Evolutionary conservation across 2,329 filamentous ascomycete species (phyloP), one percentile per base, ranked within the genome.

Genomic region (Phyllosticta paracitricarpa): DNA sequence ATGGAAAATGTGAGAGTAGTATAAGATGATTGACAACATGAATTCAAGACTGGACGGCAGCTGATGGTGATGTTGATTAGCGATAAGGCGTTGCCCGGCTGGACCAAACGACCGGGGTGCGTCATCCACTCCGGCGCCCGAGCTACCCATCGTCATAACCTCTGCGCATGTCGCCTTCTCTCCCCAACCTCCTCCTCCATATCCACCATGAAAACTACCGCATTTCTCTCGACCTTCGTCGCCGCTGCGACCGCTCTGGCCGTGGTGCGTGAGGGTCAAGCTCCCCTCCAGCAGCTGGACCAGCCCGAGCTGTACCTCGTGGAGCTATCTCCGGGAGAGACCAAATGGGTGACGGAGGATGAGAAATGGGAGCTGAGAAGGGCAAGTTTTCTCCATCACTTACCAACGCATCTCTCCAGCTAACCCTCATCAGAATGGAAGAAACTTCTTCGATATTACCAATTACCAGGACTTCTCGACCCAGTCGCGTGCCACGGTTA

Each of bases 361-460:
- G 86, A 97, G 78, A 99, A 97, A 77, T 97, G 93, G 91, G 86
- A 87, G 74, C 78, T 97, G 65, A 87, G 89, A 70, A 82, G 91
- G 67, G 91, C 95, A 82, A 62, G 84, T 76, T 53, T 30, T 30
- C 9, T 8, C 2, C n/a, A n/a, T 55, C 24, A 2, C 48, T 52
- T 28, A 17, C 4, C 4, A 4, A 9, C 9, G 14, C 51, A 28
- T 48, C 3, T 19, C 51, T 25, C 10, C 26, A 19, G 57, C 70
- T 74, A 48, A 73, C 64, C 63, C 54, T n/a, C n/a, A 64, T 51
- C 68, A 95, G 90, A 82, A 89, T 71, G 91, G 91, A 69, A 81
- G 87, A 66, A 89, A 87, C 69, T 97, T 97, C 81, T 95, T 97
- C 82, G 93, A 97, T 76, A 92, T 97, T 70, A 97, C 94, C 63